Evolutionary conservation across 2,329 filamentous ascomycete species (phyloP).

Genomic region (Fusarium heterosporum): DNA sequence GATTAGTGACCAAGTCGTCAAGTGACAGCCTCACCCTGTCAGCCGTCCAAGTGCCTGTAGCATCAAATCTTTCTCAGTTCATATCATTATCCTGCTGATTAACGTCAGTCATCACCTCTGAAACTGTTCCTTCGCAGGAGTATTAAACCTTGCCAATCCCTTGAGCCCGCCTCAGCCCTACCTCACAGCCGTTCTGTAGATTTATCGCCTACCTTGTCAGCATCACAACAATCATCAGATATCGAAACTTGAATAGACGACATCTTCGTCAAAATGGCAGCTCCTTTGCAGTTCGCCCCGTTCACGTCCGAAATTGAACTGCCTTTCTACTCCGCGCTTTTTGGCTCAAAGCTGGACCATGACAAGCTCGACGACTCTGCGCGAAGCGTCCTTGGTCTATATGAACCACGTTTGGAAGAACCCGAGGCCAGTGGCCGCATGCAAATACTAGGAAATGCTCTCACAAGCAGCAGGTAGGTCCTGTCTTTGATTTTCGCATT

Average conservation of each 20-base stretch:
- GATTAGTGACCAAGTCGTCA: conserved; percentile 41
- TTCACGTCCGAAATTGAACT: conserved; percentile 96
- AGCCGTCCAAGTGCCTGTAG: conserved; percentile 24
- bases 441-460: conserved; percentile 88
- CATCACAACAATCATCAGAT: conserved; percentile 3
- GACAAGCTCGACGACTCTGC: conserved; percentile 97
- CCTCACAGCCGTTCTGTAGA: neutral
- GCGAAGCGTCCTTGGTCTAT: conserved; percentile 85
- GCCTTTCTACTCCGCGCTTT: conserved; percentile 93
- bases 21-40: conserved; percentile 44
- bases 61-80: neutral
- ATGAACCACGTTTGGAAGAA: conserved; percentile 82
- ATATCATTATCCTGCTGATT: conserved; percentile 3
- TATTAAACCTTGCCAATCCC: conserved; percentile 28
- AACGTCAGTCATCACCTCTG: neutral
- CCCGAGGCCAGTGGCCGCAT: conserved; percentile 85
- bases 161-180: conserved; percentile 34
- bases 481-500: conserved; percentile 31
- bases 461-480: conserved; percentile 84
- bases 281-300: conserved; percentile 77
- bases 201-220: conserved; percentile 1
- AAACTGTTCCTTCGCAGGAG: neutral
- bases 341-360: conserved; percentile 93
- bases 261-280: conserved; percentile 59
- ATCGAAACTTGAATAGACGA: neutral